phyloP scores from a whole-genome alignment of 257 asterid species.

The Nicotiana tomentosiformis region DNA sequence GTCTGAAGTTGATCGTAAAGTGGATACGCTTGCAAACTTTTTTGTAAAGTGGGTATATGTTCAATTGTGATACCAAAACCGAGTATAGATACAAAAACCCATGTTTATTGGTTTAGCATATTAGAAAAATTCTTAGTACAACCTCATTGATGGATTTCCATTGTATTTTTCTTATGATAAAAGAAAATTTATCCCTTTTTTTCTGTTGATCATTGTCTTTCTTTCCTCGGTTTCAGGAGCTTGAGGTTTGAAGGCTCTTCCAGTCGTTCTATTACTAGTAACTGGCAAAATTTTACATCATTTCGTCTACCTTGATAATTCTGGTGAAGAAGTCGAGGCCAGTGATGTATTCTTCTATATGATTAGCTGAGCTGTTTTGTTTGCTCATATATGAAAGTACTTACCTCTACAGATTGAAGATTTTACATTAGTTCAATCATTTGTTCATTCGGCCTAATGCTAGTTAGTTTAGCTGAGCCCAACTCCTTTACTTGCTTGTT shows the following conservation, averaged over 20 bases:
- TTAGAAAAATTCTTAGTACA: neutral
- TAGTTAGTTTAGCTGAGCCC: neutral
- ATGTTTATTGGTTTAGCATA: neutral
- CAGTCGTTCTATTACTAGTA: conserved; percentile 13
- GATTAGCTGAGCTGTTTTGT: too few relatives aligned
- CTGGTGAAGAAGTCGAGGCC: neutral
- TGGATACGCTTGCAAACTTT: too few relatives aligned
- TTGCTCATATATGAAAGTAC: too few relatives aligned
- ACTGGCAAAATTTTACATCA: neutral
- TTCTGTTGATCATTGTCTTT: neutral
- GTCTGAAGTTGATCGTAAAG: too few relatives aligned
- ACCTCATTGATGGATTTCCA: neutral
- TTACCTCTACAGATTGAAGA: neutral
- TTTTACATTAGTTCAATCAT: neutral
- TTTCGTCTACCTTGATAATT: neutral
- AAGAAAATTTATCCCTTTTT: neutral
- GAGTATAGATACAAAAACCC: too few relatives aligned
- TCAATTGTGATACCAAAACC: too few relatives aligned
- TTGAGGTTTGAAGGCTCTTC: conserved; percentile 17
- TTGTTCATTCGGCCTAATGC: neutral
- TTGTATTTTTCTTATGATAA: neutral
- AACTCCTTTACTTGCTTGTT: too few relatives aligned
- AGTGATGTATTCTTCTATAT: too few relatives aligned
- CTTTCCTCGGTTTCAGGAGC: conserved; percentile 7
- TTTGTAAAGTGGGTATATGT: too few relatives aligned